Percentiles rank a stretch among this genome's conserved stretches.
Evolutionary conservation across 2,329 filamentous ascomycete species (phyloP).

Genomic region (Claviceps africana): DNA sequence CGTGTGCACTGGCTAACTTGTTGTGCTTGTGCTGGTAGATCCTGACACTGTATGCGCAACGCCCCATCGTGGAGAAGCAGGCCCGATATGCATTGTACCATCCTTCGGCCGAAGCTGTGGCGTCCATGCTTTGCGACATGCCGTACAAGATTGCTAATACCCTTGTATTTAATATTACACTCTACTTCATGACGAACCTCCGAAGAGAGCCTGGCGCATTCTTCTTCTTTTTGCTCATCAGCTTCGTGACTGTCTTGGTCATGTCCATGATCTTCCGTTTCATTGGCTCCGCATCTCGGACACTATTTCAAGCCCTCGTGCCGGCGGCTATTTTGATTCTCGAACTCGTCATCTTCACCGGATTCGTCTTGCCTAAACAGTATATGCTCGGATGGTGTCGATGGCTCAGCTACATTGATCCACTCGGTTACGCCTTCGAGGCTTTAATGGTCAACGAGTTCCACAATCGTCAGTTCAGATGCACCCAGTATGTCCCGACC

Average conservation of each 20-base stretch:
- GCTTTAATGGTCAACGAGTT: slow-evolving; percentile 77
- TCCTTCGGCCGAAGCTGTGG: slow-evolving; percentile 74
- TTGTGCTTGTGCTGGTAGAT: slow-evolving; percentile 34
- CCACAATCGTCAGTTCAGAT: slow-evolving; percentile 43
- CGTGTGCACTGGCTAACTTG: neutral
- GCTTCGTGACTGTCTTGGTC: slow-evolving; percentile 55
- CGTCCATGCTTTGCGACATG: slow-evolving; percentile 75
- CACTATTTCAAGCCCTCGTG: slow-evolving; percentile 50
- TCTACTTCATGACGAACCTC: slow-evolving; percentile 83
- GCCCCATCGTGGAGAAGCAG: slow-evolving; percentile 87
- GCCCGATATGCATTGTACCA: slow-evolving; percentile 77
- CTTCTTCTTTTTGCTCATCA: slow-evolving; percentile 74
- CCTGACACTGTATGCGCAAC: slow-evolving; percentile 72
- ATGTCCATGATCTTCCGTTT: slow-evolving; percentile 84
- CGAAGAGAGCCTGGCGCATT: slow-evolving; percentile 60
- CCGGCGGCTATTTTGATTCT: slow-evolving; percentile 48
- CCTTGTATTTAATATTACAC: slow-evolving; percentile 60
- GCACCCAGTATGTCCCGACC: slow-evolving; percentile 32
- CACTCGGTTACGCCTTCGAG: slow-evolving; percentile 70
- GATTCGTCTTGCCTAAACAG: slow-evolving; percentile 48
- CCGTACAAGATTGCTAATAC: slow-evolving; percentile 64
- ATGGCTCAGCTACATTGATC: slow-evolving; percentile 74
- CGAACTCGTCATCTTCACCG: slow-evolving; percentile 55
- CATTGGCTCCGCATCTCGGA: slow-evolving; percentile 63
- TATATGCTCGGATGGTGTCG: slow-evolving; percentile 71